phyloP scores from a whole-genome alignment of 495 filamentous ascomycete species.

The Niebla homalea region DNA sequence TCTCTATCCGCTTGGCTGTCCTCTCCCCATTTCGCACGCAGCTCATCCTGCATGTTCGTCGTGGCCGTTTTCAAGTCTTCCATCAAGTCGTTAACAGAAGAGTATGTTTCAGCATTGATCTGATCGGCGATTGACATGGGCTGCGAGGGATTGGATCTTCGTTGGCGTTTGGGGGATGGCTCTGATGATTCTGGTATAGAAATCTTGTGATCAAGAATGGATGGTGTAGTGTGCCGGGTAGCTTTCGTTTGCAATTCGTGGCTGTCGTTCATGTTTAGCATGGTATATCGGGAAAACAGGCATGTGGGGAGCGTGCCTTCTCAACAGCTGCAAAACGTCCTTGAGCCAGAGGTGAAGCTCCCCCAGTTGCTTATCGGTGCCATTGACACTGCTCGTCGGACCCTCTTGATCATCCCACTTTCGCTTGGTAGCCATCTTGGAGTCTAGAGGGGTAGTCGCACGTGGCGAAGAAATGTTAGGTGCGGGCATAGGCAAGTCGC shows the following conservation, averaged over 20 bases:
- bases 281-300: background rate
- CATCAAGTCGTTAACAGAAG: slow-evolving; percentile 33
- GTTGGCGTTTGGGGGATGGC: slow-evolving; percentile 30
- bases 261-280: background rate
- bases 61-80: slow-evolving; percentile 39
- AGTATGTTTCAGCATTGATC: slow-evolving; percentile 31
- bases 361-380: background rate
- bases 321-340: slow-evolving; percentile 14
- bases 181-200: background rate
- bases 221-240: slow-evolving; percentile 15
- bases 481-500: background rate
- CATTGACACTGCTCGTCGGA: slow-evolving; percentile 1
- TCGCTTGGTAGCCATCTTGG: slow-evolving; percentile 12
- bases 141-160: slow-evolving; percentile 30
- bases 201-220: slow-evolving; percentile 12
- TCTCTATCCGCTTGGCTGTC: slow-evolving; percentile 10
- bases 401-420: slow-evolving; percentile 10
- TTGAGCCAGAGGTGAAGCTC: slow-evolving; percentile 11
- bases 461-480: background rate
- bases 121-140: slow-evolving; percentile 27
- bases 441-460: background rate
- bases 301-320: slow-evolving; percentile 5
- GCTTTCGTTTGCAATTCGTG: background rate
- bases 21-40: slow-evolving; percentile 25
- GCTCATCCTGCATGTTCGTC: slow-evolving; percentile 30